Conservation (phyloP, 1,284 basidiomycete genomes). For the Leccinum griseonigrum region DNA sequence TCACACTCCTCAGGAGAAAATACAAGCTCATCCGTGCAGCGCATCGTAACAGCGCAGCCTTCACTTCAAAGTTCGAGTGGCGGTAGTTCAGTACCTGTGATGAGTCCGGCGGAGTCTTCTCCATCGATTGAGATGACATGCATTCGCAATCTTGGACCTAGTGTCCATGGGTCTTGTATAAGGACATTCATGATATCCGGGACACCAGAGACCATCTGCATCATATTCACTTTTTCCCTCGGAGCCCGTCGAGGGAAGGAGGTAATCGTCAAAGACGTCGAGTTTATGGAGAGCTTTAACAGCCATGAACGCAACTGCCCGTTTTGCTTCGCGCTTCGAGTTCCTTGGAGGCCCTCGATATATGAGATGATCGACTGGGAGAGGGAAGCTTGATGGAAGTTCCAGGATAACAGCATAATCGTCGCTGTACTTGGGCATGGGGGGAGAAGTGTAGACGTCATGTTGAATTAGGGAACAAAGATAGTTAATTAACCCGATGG, state of each 20-base stretch:
- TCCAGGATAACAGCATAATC: conserved; percentile 56
- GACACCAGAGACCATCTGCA: conserved; percentile 46
- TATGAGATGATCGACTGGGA: conserved; percentile 50
- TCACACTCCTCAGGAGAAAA: conserved; percentile 44
- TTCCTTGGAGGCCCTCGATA: conserved; percentile 55
- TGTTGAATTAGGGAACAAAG: conserved; percentile 74
- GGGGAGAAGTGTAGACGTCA: conserved; percentile 62
- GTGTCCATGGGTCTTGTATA: conserved; percentile 66
- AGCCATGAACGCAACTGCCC: conserved; percentile 74
- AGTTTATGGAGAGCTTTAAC: conserved; percentile 64
- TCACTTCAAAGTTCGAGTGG: conserved; percentile 41
- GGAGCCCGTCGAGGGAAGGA: conserved; percentile 57
- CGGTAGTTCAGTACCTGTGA: conserved; percentile 59
- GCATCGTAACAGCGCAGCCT: conserved; percentile 37
- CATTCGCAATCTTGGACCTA: conserved; percentile 52
- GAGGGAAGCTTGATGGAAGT: conserved; percentile 67
- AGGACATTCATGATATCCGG: conserved; percentile 53
- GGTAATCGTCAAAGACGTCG: conserved; percentile 77
- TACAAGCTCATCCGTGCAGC: conserved; percentile 38
- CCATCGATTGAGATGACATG: conserved; percentile 58
- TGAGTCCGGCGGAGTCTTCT: conserved; percentile 48
- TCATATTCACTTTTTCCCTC: conserved; percentile 48
- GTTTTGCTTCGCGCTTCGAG: conserved; percentile 77
- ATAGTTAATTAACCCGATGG: conserved; percentile 65
- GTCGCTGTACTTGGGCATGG: conserved; percentile 59